Conservation (phyloP, 345 rosid genomes). For the Clarkia xantiana region DNA sequence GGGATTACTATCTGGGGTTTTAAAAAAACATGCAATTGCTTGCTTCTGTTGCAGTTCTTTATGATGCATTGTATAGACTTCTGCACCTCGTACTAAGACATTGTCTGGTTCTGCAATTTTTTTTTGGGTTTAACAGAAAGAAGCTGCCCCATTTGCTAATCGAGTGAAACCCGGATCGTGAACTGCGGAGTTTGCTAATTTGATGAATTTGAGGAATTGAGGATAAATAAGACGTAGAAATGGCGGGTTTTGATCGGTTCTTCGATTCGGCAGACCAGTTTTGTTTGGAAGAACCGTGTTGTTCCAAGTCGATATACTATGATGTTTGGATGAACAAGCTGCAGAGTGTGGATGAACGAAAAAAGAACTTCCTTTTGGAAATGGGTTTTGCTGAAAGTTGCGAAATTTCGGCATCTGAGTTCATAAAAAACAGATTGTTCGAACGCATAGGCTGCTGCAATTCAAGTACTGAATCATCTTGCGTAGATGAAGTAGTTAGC, state of each 20-base stretch:
- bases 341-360: conserved; percentile 52
- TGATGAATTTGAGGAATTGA: conserved; percentile 35
- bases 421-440: conserved; percentile 1
- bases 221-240: conserved; percentile 19
- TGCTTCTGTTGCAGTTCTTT: conserved; percentile 13
- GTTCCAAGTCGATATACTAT: conserved; percentile 16
- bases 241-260: conserved; percentile 36
- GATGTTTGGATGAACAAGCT: conserved; percentile 52
- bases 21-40: conserved; percentile 10
- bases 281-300: conserved; percentile 9
- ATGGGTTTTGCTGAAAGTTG: conserved; percentile 33
- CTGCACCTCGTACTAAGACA: conserved; percentile 33
- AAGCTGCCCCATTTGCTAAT: too few relatives aligned
- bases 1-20: conserved; percentile 16
- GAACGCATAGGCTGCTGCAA: conserved; percentile 10
- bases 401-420: neutral
- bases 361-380: conserved; percentile 29
- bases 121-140: too few relatives aligned
- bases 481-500: conserved; percentile 19
- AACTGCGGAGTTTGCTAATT: neutral
- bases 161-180: too few relatives aligned
- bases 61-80: conserved; percentile 10
- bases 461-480: conserved; percentile 1
- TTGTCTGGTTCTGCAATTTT: neutral
- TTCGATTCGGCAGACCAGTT: conserved; percentile 53